Base-by-base conservation (phyloP, 192 early-diverging fungal genomes). In the Coemansia sp. region DNA sequence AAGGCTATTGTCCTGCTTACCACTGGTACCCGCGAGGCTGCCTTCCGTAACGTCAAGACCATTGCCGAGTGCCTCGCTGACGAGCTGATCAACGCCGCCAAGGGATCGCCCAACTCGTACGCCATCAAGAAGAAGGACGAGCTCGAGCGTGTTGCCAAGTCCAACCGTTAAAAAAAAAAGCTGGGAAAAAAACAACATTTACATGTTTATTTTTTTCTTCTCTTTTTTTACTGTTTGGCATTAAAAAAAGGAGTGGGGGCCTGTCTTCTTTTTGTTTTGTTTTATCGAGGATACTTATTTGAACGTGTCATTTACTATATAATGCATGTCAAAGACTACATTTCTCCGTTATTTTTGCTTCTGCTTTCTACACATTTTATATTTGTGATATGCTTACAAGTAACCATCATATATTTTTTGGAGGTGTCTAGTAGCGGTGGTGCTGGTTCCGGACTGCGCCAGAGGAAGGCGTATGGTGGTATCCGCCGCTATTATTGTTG, bases 111-210 rank as follows among this genome's bases (percentile, higher is more conserved):
- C 84, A 99, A 99, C 91, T 97, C 95, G 68, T 99, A 99, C 84
- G 97, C 96, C 74, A 99, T 98, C 92, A 99, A 98, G 90, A 98
- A 97, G 95, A 99, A 99, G 93, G 97, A 97, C 85, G 96, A 97
- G 81, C 84, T 96, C 60, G 94, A 94, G 76, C 84, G 84, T 76
- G 84, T 85, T 59, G 84, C 84, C 75, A 85, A 85, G 84, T 74
- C 72, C 62, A 85, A 85, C 82, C 82, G 81, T 72, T 83, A 83
- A 83, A 19, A 12, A 43, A 17, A 11, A 11, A n/a, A n/a, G n/a
- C n/a, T n/a, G n/a, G n/a, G n/a, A n/a, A n/a, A n/a, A n/a, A n/a
- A n/a, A n/a, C n/a, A n/a, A n/a, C n/a, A n/a, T n/a, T n/a, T n/a
- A n/a, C n/a, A n/a, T n/a, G n/a, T n/a, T n/a, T n/a, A n/a, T n/a